Percentiles rank a stretch among this genome's conserved stretches.
These are phyloP conservation scores for Umbelopsis sp. DNA, from an alignment of 371 early-diverging fungal genomes.

Conservation along the genomic window DNA sequence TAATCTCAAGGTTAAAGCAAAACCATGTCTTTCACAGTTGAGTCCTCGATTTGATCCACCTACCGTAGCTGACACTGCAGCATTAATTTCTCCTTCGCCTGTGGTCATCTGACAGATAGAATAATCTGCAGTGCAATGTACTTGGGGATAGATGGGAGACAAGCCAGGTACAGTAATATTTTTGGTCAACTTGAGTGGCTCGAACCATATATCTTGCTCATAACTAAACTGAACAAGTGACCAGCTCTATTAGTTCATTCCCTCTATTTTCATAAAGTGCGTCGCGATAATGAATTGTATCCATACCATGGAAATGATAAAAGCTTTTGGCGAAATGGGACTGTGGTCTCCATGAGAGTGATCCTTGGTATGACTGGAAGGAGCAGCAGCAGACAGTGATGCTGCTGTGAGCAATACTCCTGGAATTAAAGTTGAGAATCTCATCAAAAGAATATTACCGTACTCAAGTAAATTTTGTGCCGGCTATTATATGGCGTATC, in stretches of 20 bases:
- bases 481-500: too few relatives aligned
- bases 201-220: slow-evolving; percentile 16
- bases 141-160: neutral
- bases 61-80: slow-evolving; percentile 1
- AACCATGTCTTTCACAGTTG: too few relatives aligned
- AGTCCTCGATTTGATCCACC: neutral
- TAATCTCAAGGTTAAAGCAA: too few relatives aligned
- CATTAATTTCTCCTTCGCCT: slow-evolving; percentile 19
- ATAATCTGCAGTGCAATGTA: slow-evolving; percentile 4
- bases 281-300: neutral
- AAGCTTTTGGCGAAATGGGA: slow-evolving; percentile 5
- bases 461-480: neutral
- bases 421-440: neutral
- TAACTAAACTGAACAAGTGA: neutral
- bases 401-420: neutral
- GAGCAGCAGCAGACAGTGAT: neutral
- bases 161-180: slow-evolving; percentile 15
- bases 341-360: neutral
- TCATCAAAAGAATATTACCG: neutral
- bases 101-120: slow-evolving; percentile 13
- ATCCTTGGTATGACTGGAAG: neutral
- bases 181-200: slow-evolving; percentile 11
- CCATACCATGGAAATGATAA: slow-evolving; percentile 17
- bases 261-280: neutral
- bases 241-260: neutral